Evolutionary conservation across 2,329 filamentous ascomycete genomes (phyloP), one percentile per base, ranked within the genome.

Genomic region (Cryphonectria parasitica): DNA sequence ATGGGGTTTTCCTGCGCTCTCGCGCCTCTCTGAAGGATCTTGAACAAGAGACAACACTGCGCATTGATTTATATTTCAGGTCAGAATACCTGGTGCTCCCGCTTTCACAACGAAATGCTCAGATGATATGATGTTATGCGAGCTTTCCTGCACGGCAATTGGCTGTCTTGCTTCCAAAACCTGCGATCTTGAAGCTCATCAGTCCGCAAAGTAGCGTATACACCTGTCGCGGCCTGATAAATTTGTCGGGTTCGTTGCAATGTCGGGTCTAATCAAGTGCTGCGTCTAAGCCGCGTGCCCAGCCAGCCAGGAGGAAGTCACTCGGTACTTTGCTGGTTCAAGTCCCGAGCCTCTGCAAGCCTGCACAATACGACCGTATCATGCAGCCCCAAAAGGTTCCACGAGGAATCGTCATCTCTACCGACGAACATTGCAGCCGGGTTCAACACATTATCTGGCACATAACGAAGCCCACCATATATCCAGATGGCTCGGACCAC

Each of bases 1-100:
- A 66, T 64, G 66, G 56, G n/a, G 22, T 64, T 63, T 69, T 45
- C 41, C 22, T 60, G 69, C 63, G 70, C 68, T 67, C 31, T 60
- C 43, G 70, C 64, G 64, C 67, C 28, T 66, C 36, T 68, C 25
- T 61, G 19, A 22, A 31, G 41, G 36, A 54, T 60, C 28, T 62
- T 54, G 34, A 41, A 28, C 41, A 66, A 64, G 52, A 52, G 61
- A 72, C 64, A 36, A 54, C 39, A 41, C 45, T 61, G 25, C 39
- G 64, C 64, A 65, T n/a, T 25, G 25, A 25, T 34, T 39, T 19
- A 61, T 34, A 19, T 61, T 61, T 13, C n/a, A 31, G 13, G 7
- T 8, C 25, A 58, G 15, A 19, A 31, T 34, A 39, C 22, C 8
- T 61, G 22, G 17, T 39, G 15, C 10, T 36, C 19, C 8, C 22